phyloP scores from a whole-genome alignment of 306 rosid genomes.

The Citrullus colocynthis region DNA sequence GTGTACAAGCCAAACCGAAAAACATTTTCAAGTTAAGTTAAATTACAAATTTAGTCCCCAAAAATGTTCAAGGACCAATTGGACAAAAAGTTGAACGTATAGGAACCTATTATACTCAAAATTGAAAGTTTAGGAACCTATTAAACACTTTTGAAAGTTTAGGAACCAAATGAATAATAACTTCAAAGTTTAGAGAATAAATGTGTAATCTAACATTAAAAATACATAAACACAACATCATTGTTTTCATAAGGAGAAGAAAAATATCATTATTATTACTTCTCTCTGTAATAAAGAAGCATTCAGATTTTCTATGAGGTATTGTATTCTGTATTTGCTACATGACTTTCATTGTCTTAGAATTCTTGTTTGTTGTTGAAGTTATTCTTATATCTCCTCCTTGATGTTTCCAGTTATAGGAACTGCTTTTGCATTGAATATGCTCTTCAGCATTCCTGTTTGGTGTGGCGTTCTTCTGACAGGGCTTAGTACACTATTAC shows the following conservation, averaged over 20 bases:
- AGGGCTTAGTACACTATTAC: constrained; percentile 39
- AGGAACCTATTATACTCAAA: too few relatives aligned
- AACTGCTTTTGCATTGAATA: constrained; percentile 54
- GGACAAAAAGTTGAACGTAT: too few relatives aligned
- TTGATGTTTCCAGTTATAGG: constrained; percentile 35
- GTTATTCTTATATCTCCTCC: constrained; percentile 2
- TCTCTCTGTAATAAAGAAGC: background rate
- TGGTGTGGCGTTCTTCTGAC: constrained; percentile 53
- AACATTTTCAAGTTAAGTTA: background rate
- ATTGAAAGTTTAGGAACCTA: too few relatives aligned
- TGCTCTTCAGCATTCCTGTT: constrained; percentile 46
- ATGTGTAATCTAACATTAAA: too few relatives aligned
- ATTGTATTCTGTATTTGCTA: background rate
- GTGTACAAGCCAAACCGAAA: background rate
- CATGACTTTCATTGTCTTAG: background rate
- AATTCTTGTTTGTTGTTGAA: background rate
- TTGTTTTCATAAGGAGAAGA: background rate
- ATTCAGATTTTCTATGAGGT: background rate
- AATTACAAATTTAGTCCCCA: background rate
- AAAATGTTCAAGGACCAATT: too few relatives aligned
- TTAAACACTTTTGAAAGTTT: too few relatives aligned
- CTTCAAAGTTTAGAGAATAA: too few relatives aligned
- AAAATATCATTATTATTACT: background rate
- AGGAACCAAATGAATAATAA: too few relatives aligned
- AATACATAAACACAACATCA: background rate